These are phyloP conservation scores for Trichosporon asahii DNA, from an alignment of 1,284 basidiomycete genomes.

Conservation along the genomic window DNA sequence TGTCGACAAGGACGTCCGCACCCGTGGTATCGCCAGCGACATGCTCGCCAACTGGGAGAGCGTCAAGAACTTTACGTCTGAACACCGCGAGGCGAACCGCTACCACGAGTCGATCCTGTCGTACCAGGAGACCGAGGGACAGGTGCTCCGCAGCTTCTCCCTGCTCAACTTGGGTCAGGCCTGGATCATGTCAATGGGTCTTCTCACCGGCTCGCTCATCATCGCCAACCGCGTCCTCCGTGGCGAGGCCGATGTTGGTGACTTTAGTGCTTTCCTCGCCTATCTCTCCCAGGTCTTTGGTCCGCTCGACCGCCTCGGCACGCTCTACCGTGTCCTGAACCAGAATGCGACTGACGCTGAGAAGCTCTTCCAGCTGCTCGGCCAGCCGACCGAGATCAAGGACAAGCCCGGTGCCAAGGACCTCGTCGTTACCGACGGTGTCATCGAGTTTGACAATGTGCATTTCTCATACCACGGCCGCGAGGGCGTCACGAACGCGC, in stretches of 20 bases:
- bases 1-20: conserved; percentile 90
- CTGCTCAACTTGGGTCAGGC: conserved; percentile 92
- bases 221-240: conserved; percentile 87
- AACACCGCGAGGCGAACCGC: conserved; percentile 78
- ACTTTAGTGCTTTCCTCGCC: conserved; percentile 96
- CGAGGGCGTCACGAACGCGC: conserved; percentile 77
- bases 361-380: conserved; percentile 85
- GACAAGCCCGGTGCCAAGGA: conserved; percentile 69
- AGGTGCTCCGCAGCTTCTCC: conserved; percentile 86
- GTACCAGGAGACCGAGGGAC: conserved; percentile 87
- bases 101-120: conserved; percentile 79
- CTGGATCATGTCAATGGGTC: conserved; percentile 83
- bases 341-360: conserved; percentile 96
- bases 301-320: conserved; percentile 91
- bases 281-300: conserved; percentile 92
- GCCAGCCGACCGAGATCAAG: conserved; percentile 70
- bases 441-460: conserved; percentile 91
- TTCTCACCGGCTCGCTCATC: conserved; percentile 89
- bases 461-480: conserved; percentile 76
- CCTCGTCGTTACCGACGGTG: conserved; percentile 70
- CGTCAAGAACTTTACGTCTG: conserved; percentile 97
- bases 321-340: conserved; percentile 89
- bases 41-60: conserved; percentile 97
- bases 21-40: conserved; percentile 90
- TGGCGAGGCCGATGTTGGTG: conserved; percentile 87